Evolutionary conservation across 2,329 filamentous ascomycete genomes (phyloP).

Genomic region (Xylariaceae sp.): DNA sequence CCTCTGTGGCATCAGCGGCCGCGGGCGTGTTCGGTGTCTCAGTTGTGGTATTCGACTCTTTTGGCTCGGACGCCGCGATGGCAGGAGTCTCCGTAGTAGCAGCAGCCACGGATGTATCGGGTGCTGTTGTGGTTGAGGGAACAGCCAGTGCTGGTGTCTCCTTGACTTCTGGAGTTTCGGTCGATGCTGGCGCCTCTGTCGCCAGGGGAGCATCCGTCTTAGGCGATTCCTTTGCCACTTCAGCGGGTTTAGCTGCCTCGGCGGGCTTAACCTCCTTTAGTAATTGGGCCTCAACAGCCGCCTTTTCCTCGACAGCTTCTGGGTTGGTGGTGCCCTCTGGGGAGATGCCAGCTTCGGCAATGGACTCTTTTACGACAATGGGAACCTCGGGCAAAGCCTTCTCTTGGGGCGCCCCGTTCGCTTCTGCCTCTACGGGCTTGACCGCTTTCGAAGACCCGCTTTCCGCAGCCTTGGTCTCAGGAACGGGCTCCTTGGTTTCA

Average conservation of each 20-base stretch:
- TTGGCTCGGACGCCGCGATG: not conserved
- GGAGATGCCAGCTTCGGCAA: slow-evolving; percentile 50
- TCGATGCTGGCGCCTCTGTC: slow-evolving; percentile 19
- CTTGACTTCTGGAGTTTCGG: slow-evolving; percentile 15
- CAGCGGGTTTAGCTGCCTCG: slow-evolving; percentile 45
- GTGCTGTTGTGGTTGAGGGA: slow-evolving; percentile 13
- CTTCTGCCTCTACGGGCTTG: slow-evolving; percentile 36
- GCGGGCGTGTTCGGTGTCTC: not conserved
- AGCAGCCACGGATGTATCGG: slow-evolving; percentile 10
- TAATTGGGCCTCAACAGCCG: slow-evolving; percentile 66
- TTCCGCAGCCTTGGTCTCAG: slow-evolving; percentile 71
- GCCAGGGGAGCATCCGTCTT: slow-evolving; percentile 17
- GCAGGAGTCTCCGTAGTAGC: slow-evolving; percentile 15
- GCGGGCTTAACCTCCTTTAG: slow-evolving; percentile 32
- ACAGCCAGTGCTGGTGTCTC: slow-evolving; percentile 12
- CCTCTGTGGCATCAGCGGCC: slow-evolving; percentile 6
- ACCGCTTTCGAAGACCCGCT: slow-evolving; percentile 64
- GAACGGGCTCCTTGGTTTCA: slow-evolving; percentile 57
- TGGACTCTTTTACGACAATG: slow-evolving; percentile 51
- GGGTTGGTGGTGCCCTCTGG: slow-evolving; percentile 68
- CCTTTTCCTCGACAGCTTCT: slow-evolving; percentile 68
- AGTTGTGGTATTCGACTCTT: not conserved
- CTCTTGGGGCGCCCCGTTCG: slow-evolving; percentile 35
- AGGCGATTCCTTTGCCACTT: slow-evolving; percentile 27
- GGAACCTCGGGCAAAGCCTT: slow-evolving; percentile 49